Evolutionary conservation across 495 filamentous ascomycete species (phyloP).

Genomic region (Xylaria intraflava): DNA sequence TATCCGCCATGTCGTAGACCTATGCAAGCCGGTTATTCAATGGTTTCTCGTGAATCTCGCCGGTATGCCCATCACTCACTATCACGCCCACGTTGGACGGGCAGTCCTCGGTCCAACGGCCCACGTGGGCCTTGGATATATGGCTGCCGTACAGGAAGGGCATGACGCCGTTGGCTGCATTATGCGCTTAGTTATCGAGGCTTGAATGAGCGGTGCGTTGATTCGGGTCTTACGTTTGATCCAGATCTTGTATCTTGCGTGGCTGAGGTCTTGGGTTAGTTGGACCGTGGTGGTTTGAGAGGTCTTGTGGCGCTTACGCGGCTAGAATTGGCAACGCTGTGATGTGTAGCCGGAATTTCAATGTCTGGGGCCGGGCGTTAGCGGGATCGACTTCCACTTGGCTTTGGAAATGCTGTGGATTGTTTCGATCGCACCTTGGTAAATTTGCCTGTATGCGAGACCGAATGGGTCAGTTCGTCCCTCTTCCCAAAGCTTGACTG

Average conservation of each 20-base stretch:
- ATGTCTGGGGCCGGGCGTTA: slow-evolving; percentile 20
- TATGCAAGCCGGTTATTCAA: not conserved
- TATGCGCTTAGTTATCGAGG: slow-evolving; percentile 7
- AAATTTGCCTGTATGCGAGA: slow-evolving; percentile 56
- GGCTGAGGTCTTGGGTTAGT: slow-evolving; percentile 21
- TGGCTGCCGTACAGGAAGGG: slow-evolving; percentile 88
- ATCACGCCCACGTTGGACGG: slow-evolving; percentile 72
- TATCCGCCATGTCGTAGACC: slow-evolving; percentile 62
- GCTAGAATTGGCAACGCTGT: slow-evolving; percentile 81
- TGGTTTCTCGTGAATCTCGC: not conserved
- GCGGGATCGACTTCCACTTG: not conserved
- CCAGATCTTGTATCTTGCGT: slow-evolving; percentile 92
- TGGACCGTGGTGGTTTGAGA: no score
- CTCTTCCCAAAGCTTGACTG: not conserved
- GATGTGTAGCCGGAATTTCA: slow-evolving; percentile 80
- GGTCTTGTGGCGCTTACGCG: slow-evolving; percentile 28
- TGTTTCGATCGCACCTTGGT: slow-evolving; percentile 63
- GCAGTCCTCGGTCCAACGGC: slow-evolving; percentile 80
- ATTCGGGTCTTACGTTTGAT: slow-evolving; percentile 50
- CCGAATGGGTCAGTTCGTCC: not conserved
- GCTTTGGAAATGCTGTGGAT: not conserved
- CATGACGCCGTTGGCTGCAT: slow-evolving; percentile 76
- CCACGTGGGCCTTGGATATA: slow-evolving; percentile 87
- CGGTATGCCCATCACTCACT: slow-evolving; percentile 31
- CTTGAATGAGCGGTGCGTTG: not conserved